Evolutionary conservation across 768 basidiomycete species (phyloP), one percentile per base, ranked within the genome.

Genomic region (Rhizopogon vulgaris): DNA sequence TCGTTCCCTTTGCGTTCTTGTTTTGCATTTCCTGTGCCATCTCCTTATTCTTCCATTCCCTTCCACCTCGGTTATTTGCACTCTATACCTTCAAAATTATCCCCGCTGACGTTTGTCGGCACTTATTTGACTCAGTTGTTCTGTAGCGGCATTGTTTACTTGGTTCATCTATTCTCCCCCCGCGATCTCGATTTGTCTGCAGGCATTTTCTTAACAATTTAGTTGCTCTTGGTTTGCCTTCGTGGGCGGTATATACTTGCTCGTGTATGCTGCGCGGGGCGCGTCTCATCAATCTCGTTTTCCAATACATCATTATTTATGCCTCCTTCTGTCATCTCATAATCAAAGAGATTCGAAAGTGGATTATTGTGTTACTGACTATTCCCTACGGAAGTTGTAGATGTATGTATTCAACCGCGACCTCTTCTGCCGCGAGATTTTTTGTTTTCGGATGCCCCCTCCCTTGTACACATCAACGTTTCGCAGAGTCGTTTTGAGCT

Each of bases 251-350:
- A 55, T 40, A 56, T 56, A 61, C 68, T 68, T 34, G 45, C 32
- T 46, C 45, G 68, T 63, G 60, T 62, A 53, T 58, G 66, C 53
- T 58, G 66, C 56, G 58, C 66, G 56, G 60, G 63, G 62, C 63
- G 68, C 68, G 18, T 52, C 48, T 39, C 46, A 52, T 45, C 59
- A 46, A 46, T 58, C 61, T 63, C 60, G 54, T 60, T 61, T 49
- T 34, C 51, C 41, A 60, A 54, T 59, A 34, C 51, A 52, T 41
- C 56, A 50, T 57, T 66, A 64, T 62, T 65, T 67, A 42, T 62
- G 46, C 11, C 41, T 49, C 55, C 5, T 28, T 7, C 24, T 36
- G 15, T 5, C 30, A 28, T 15, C 17, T 17, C 12, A 11, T 25
- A 25, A 17, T 9, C 28, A 30, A 30, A 30, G 28, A 30, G 28